Base-by-base conservation (phyloP, 257 asterid species). In the Rauvolfia tetraphylla region DNA sequence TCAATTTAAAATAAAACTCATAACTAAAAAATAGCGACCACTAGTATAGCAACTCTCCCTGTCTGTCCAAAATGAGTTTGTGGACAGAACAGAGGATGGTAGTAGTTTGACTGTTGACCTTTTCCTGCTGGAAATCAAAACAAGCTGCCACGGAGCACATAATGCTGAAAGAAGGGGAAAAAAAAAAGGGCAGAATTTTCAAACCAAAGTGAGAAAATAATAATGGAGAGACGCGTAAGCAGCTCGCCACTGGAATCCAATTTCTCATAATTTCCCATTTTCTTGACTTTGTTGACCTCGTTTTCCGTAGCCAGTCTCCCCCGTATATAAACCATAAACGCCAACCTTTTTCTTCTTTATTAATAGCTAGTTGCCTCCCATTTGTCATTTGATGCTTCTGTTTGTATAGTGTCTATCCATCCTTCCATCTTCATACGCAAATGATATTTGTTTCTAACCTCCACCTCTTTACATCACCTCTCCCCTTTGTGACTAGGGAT, bases 231-330 rank as follows among this genome's bases (percentile, higher is more conserved):
- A 76, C 80, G 84, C 78, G 84, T 80, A 34, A 66, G 0, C 20
- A 36, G 39, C 71, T 46, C 59, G n/a, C n/a, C 70, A 74, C 68
- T 73, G 74, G 74, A 44, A 11, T 62, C 59, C 71, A 73, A 72
- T 29, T 3, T 23, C 3, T 5, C 8, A 25, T 63, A 68, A 68
- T 42, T 69, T 74, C 44, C 75, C 31, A 65, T 62, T 54, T 79
- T 73, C 51, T 83, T 72, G 73, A 83, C 85, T 81, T 53, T 3
- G 79, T 78, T 79, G 87, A 83, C 89, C 77, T 86, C 79, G 63
- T 75, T 58, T 65, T 34, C 48, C 48, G 78, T 59, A 63, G 44
- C 61, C 76, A 67, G 79, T 62, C 85, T 73, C 13, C 73, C 74
- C 7, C 33, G n/a, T n/a, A n/a, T 54, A 31, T 74, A 51, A 41